Percentiles rank a stretch among this genome's conserved stretches.
phyloP scores from a whole-genome alignment of 2,329 filamentous ascomycete genomes.

The Grosmannia serpens region DNA sequence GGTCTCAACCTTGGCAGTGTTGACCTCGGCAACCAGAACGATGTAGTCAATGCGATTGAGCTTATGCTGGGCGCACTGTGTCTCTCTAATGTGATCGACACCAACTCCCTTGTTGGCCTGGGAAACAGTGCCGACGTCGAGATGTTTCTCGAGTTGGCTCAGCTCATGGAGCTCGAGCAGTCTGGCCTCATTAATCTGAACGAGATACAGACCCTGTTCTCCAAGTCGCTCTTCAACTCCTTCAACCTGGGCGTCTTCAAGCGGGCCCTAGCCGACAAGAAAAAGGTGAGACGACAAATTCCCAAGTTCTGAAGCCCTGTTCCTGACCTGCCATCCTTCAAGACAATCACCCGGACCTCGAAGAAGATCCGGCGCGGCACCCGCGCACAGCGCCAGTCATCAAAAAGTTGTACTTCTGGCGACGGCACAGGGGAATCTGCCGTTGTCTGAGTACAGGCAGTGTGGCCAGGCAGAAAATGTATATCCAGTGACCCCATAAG shows the following conservation, averaged over 20 bases:
- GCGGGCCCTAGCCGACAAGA: constrained; percentile 15
- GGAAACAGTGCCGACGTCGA: constrained; percentile 17
- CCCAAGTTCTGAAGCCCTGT: background rate
- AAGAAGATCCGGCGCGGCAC: constrained; percentile 13
- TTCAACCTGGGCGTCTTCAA: constrained; percentile 18
- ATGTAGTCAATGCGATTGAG: constrained; percentile 19
- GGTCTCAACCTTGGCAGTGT: constrained; percentile 19
- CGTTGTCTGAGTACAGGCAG: too few species aligned
- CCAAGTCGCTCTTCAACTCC: constrained; percentile 12
- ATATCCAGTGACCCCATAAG: too few species aligned
- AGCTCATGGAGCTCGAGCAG: constrained; percentile 20
- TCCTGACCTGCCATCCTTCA: background rate
- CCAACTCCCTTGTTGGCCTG: constrained; percentile 12
- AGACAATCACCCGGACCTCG: background rate
- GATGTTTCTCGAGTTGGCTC: constrained; percentile 21
- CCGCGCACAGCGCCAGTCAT: constrained; percentile 16
- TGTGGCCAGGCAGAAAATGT: too few species aligned
- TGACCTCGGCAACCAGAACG: constrained; percentile 18
- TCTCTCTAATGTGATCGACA: constrained; percentile 15
- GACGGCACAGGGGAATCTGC: background rate
- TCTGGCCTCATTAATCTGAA: constrained; percentile 17
- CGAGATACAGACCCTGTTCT: constrained; percentile 18
- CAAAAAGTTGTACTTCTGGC: constrained; percentile 1
- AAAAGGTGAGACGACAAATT: constrained; percentile 10
- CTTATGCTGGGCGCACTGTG: constrained; percentile 19